Percentiles rank a stretch among this genome's conserved stretches.
phyloP scores from a whole-genome alignment of 139 green algal species.

The Pycnococcus provasolii region DNA sequence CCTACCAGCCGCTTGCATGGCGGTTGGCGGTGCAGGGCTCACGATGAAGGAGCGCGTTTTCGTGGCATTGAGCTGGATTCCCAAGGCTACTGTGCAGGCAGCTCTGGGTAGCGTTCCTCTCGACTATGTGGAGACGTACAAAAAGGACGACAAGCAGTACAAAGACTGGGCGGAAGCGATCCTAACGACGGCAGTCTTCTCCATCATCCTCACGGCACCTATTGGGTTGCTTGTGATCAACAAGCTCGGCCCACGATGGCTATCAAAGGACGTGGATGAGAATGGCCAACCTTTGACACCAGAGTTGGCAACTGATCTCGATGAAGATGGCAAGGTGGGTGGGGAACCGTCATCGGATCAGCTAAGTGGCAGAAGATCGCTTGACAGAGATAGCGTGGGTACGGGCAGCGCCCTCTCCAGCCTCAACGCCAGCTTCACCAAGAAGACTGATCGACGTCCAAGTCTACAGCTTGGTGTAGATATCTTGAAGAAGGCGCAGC shows the following conservation, averaged over 20 bases:
- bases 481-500: too few species aligned
- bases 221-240: constrained; percentile 24
- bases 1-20: constrained; percentile 38
- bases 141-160: constrained; percentile 10
- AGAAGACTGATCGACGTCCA: too few species aligned
- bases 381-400: too few species aligned
- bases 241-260: constrained; percentile 19
- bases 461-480: too few species aligned
- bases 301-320: too few species aligned
- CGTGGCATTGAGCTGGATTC: constrained; percentile 61
- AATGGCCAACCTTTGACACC: too few species aligned
- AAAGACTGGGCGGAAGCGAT: constrained; percentile 23
- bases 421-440: too few species aligned
- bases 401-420: too few species aligned
- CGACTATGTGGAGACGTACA: constrained; percentile 10
- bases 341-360: too few species aligned
- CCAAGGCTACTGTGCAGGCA: constrained; percentile 78
- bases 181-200: constrained; percentile 23
- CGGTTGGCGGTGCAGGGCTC: constrained; percentile 42
- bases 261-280: not conserved
- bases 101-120: constrained; percentile 17
- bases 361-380: too few species aligned
- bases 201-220: constrained; percentile 29
- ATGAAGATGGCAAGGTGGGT: too few species aligned
- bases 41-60: constrained; percentile 54